phyloP scores from a whole-genome alignment of 495 filamentous ascomycete genomes.

The Talaromyces adpressus region DNA sequence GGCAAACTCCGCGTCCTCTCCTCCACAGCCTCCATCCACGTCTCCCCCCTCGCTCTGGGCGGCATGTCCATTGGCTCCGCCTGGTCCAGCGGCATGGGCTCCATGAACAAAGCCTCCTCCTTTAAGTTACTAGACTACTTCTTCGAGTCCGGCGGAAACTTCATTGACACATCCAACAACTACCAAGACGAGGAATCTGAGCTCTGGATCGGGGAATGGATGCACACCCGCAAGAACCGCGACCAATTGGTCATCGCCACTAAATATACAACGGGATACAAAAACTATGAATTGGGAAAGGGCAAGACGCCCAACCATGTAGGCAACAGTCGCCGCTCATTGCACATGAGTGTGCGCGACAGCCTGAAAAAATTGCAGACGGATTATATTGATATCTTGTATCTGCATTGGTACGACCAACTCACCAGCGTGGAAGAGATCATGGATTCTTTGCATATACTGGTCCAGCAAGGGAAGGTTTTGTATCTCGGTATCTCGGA shows the following conservation, averaged over 20 bases:
- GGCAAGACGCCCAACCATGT: slow-evolving; percentile 44
- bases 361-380: slow-evolving; percentile 57
- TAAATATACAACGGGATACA: slow-evolving; percentile 50
- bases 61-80: slow-evolving; percentile 56
- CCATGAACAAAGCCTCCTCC: slow-evolving; percentile 35
- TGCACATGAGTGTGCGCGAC: slow-evolving; percentile 48
- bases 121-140: slow-evolving; percentile 50
- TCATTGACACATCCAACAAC: slow-evolving; percentile 46
- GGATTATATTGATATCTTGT: slow-evolving; percentile 57
- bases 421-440: slow-evolving; percentile 53
- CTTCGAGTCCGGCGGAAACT: slow-evolving; percentile 42
- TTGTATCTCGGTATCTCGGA: slow-evolving; percentile 59
- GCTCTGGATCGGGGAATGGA: slow-evolving; percentile 54
- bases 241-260: slow-evolving; percentile 70
- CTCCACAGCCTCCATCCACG: slow-evolving; percentile 49
- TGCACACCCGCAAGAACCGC: slow-evolving; percentile 43
- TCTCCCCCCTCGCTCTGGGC: slow-evolving; percentile 55
- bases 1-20: slow-evolving; percentile 40
- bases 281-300: slow-evolving; percentile 22
- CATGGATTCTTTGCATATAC: slow-evolving; percentile 51
- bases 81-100: slow-evolving; percentile 44
- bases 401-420: slow-evolving; percentile 57
- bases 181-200: slow-evolving; percentile 51
- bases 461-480: slow-evolving; percentile 52
- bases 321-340: slow-evolving; percentile 48